phyloP scores from a whole-genome alignment of 306 rosid genomes.

The Lathyrus tuberosus region DNA sequence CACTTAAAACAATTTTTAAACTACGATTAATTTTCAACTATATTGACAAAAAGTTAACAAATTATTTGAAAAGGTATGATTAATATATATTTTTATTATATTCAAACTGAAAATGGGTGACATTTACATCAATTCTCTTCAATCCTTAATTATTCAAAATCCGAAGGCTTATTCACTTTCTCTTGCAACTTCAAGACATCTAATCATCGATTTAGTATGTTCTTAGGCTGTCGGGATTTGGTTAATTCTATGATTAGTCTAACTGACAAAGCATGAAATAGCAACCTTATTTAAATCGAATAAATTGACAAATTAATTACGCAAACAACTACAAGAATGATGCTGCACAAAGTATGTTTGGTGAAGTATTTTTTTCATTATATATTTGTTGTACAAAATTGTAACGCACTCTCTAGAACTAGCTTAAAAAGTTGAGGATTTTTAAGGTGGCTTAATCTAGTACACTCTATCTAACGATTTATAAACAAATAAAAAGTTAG shows the following conservation, averaged over 20 bases:
- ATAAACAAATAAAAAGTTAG: no score
- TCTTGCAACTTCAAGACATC: constrained; percentile 16
- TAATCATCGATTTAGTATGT: constrained; percentile 28
- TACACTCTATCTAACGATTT: no score
- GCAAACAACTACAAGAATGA: constrained; percentile 20
- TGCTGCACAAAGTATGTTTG: constrained; percentile 30
- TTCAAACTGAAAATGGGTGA: neutral
- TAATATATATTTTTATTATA: neutral
- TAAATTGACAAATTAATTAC: constrained; percentile 13
- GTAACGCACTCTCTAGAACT: no score
- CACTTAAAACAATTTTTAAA: no score
- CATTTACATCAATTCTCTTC: neutral
- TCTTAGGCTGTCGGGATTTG: constrained; percentile 30
- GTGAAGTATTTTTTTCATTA: neutral
- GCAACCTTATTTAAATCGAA: constrained; percentile 21
- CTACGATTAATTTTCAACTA: no score
- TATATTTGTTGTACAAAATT: neutral
- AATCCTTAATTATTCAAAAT: neutral
- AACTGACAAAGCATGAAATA: constrained; percentile 41
- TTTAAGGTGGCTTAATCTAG: no score
- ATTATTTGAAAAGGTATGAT: no score
- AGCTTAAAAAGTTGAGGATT: no score
- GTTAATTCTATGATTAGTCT: constrained; percentile 33
- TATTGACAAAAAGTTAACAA: no score
- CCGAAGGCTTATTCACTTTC: constrained; percentile 7